Base-by-base conservation (phyloP, 2,329 filamentous ascomycete genomes). In the Cytospora piceicola region DNA sequence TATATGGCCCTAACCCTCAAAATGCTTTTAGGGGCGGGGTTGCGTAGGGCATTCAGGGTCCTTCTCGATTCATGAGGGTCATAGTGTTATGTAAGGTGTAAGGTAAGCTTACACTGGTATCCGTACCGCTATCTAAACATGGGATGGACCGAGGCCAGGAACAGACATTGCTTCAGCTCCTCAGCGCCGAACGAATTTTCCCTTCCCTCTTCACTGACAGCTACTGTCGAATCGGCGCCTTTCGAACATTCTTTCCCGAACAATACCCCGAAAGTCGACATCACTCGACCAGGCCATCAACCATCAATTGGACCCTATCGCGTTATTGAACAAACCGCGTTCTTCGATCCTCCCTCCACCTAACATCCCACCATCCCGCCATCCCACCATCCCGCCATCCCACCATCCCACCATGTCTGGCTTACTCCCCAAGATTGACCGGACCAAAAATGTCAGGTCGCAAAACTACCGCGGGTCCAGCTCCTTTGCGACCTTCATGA, bases 401-500 rank as follows among this genome's bases (percentile, higher is more conserved):
- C 46, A 39, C 0, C 54, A 52, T 29, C 29, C n/a, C 39, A 63
- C 30, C 59, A 68, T 68, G 66, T 59, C 66, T 15, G 63, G 66
- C 52, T 32, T 66, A 6, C 52, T 66, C 29, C 63, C 63, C 34
- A 66, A 63, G 66, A 58, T 86, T 70, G 83, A 86, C 73, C 83
- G 81, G 79, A 80, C 79, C 70, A 87, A 87, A 79, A 86, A 79
- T 70, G 84, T 84, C 67, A 80, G 78, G 76, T 87, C 85, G 67
- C 81, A 79, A 72, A 78, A 85, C 77, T 87, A 87, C 73, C 81
- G 81, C 70, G 85, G 87, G 65, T 83, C 86, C 58, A 81, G 82
- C 73, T 93, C 93, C 58, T 99, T 99, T 77, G 93, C 94, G 78
- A 97, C 95, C 56, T 97, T 97, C 76, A 90, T 99, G 79, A 97